These are phyloP conservation scores for Ceratobasidium theobromae DNA, from an alignment of 1,284 basidiomycete genomes.

Conservation along the genomic window DNA sequence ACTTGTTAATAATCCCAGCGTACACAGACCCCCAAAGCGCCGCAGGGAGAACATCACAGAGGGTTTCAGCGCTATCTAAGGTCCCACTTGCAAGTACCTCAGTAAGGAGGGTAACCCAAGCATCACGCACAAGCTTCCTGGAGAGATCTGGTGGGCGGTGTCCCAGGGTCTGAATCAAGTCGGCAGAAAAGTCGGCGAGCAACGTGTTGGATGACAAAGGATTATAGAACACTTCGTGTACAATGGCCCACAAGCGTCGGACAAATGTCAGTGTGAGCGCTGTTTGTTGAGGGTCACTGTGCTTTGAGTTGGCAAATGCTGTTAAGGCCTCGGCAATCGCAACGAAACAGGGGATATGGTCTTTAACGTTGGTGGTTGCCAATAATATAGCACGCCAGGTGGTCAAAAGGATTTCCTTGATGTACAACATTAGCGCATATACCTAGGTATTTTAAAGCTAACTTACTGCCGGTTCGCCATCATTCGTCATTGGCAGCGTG, in stretches of 20 bases:
- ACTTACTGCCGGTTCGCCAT: slow-evolving; percentile 13
- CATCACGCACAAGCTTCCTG: slow-evolving; percentile 10
- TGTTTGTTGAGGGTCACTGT: slow-evolving; percentile 7
- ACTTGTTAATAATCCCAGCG: slow-evolving; percentile 12
- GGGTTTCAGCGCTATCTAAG: slow-evolving; percentile 17
- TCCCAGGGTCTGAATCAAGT: slow-evolving; percentile 17
- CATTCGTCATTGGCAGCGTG: slow-evolving; percentile 1
- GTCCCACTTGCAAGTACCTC: slow-evolving; percentile 25
- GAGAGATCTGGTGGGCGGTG: slow-evolving; percentile 13
- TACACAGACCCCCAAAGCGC: slow-evolving; percentile 15
- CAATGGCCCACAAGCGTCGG: slow-evolving; percentile 7
- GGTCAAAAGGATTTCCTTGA: neutral
- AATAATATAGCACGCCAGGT: slow-evolving; percentile 22
- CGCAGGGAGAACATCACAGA: slow-evolving; percentile 16
- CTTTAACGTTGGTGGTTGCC: slow-evolving; percentile 2
- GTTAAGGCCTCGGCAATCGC: slow-evolving; percentile 15
- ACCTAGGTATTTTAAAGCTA: neutral
- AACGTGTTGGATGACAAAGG: slow-evolving; percentile 18
- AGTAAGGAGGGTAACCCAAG: slow-evolving; percentile 12
- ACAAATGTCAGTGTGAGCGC: slow-evolving; percentile 12
- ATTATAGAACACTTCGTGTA: slow-evolving; percentile 25
- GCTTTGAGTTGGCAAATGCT: slow-evolving; percentile 3
- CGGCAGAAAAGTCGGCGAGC: slow-evolving; percentile 22
- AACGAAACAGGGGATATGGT: slow-evolving; percentile 21
- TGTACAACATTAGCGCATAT: neutral